Conservation (phyloP, 257 asterid genomes). For the Anisodus acutangulus region DNA sequence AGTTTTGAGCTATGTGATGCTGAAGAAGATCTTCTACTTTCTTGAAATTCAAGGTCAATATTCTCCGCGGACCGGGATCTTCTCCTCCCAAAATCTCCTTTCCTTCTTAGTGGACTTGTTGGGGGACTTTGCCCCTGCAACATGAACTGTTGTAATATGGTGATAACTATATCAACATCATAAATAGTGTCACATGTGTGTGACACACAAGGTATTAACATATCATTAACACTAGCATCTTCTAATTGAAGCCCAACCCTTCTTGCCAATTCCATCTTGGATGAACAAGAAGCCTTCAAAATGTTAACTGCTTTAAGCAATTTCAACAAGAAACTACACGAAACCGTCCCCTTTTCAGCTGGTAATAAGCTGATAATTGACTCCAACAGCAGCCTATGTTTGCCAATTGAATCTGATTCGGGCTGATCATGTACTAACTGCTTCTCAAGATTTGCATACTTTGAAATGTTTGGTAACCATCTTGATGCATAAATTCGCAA, state of each 20-base stretch:
- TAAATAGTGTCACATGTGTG: constrained; percentile 42
- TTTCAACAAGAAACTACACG: constrained; percentile 80
- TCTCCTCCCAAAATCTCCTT: constrained; percentile 59
- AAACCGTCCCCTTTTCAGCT: constrained; percentile 66
- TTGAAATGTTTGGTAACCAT: constrained; percentile 71
- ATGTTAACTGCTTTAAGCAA: constrained; percentile 75
- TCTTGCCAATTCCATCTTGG: constrained; percentile 67
- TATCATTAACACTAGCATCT: constrained; percentile 71
- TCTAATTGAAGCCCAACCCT: constrained; percentile 72
- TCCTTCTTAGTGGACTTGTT: constrained; percentile 67
- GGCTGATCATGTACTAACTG: constrained; percentile 26
- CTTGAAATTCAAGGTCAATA: constrained; percentile 69
- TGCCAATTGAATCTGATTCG: constrained; percentile 43
- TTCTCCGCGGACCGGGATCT: constrained; percentile 85
- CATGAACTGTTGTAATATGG: constrained; percentile 73
- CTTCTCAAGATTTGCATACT: constrained; percentile 40
- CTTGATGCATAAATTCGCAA: constrained; percentile 68
- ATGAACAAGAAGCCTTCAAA: constrained; percentile 67
- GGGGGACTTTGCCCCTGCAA: constrained; percentile 81
- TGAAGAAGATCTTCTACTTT: constrained; percentile 82
- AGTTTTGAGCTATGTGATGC: constrained; percentile 78
- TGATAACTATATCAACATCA: constrained; percentile 67
- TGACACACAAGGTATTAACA: constrained; percentile 62
- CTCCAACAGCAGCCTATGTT: constrained; percentile 69
- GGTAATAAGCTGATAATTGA: constrained; percentile 84